A percentile compares a stretch with the other conserved stretches of the same genome.
These are phyloP conservation scores for Cetradonia linearis DNA, from an alignment of 495 filamentous ascomycete genomes.

Conservation along the genomic window DNA sequence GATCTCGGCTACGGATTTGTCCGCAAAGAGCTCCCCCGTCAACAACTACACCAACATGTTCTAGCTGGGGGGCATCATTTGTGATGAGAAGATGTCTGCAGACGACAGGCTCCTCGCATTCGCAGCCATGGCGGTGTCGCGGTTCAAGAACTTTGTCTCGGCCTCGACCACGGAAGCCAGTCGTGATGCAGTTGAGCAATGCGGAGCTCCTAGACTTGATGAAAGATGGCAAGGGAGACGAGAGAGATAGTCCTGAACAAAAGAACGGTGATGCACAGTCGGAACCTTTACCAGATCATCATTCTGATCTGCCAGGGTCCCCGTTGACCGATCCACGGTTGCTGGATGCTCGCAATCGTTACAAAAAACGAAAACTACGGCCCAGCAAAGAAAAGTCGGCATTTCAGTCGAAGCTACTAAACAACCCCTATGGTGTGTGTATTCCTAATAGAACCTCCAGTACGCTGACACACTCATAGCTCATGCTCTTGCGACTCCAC, in stretches of 20 bases:
- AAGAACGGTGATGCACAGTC: background rate
- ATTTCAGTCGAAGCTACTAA: slow-evolving; percentile 42
- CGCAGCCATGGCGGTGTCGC: background rate
- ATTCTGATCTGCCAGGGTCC: slow-evolving; percentile 16
- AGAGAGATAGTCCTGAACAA: background rate
- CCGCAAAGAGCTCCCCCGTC: slow-evolving; percentile 4
- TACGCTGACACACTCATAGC: slow-evolving; percentile 33
- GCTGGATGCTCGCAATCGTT: slow-evolving; percentile 33
- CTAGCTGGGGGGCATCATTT: background rate
- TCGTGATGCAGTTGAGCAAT: slow-evolving; percentile 12
- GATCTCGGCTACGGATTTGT: slow-evolving; percentile 5
- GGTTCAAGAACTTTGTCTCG: background rate
- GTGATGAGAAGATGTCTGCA: slow-evolving; percentile 14
- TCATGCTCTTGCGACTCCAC: slow-evolving; percentile 53
- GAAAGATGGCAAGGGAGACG: background rate
- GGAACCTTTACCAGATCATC: background rate
- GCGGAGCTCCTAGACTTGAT: slow-evolving; percentile 9
- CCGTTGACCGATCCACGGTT: slow-evolving; percentile 20
- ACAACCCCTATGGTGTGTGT: slow-evolving; percentile 51
- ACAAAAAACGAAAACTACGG: slow-evolving; percentile 23
- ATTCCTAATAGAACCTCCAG: slow-evolving; percentile 18
- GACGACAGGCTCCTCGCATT: background rate
- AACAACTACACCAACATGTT: background rate
- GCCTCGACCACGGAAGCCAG: background rate
- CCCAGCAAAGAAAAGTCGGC: slow-evolving; percentile 26